Percentiles rank a stretch among this genome's conserved stretches.
Conservation (phyloP, 1,139 yeast species). For the Scheffersomyces lignicola region DNA sequence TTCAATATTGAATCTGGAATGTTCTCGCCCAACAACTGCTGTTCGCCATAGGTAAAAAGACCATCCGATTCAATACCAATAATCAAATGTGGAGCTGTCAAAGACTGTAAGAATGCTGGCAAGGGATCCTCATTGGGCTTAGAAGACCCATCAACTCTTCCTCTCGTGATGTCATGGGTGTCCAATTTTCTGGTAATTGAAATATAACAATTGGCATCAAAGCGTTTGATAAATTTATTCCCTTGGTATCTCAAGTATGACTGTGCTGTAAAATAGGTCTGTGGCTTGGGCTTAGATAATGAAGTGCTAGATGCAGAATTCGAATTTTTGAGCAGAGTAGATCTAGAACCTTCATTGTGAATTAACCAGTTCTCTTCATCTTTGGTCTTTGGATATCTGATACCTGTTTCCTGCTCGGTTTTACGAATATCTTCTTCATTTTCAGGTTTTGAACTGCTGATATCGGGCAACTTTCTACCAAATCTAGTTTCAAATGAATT, state of each 20-base stretch:
- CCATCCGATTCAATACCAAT: constrained; percentile 94
- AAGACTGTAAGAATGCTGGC: constrained; percentile 45
- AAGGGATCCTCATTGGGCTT: constrained; percentile 38
- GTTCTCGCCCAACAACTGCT: constrained; percentile 73
- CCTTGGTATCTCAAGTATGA: constrained; percentile 93
- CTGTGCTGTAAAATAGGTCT: constrained; percentile 92
- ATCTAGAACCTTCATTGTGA: constrained; percentile 44
- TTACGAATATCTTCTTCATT: constrained; percentile 13
- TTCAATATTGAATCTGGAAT: constrained; percentile 70
- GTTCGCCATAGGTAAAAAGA: constrained; percentile 87
- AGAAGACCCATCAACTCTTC: constrained; percentile 47
- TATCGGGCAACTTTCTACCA: constrained; percentile 58
- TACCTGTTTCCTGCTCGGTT: constrained; percentile 17
- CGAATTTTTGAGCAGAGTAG: constrained; percentile 13
- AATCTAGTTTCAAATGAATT: constrained; percentile 89
- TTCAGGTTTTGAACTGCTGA: constrained; percentile 14
- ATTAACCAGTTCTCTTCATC: constrained; percentile 49
- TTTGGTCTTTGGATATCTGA: constrained; percentile 37
- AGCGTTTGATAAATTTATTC: constrained; percentile 79
- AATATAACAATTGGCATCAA: constrained; percentile 95
- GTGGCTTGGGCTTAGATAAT: constrained; percentile 50
- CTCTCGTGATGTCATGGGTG: constrained; percentile 91
- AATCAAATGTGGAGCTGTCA: constrained; percentile 74
- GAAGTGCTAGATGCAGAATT: constrained; percentile 8
- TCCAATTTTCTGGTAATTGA: constrained; percentile 91